Percentiles rank a stretch among this genome's conserved stretches.
Evolutionary conservation across 139 green algal genomes (phyloP).

Genomic region (Limnomonas spitsbergensis): DNA sequence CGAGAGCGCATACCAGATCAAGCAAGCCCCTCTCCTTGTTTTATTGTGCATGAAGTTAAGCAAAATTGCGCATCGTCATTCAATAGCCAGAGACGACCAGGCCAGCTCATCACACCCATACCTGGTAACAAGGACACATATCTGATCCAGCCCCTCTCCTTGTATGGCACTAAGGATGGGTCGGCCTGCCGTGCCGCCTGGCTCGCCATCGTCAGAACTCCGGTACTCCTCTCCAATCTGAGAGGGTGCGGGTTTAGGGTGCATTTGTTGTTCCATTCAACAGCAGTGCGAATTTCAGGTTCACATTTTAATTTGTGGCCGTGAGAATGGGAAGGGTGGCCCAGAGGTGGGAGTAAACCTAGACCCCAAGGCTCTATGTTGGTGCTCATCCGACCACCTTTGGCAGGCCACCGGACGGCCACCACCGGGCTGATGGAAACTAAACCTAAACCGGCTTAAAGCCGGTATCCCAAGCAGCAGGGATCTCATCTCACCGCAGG

Average conservation of each 20-base stretch:
- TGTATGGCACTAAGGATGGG: constrained; percentile 84
- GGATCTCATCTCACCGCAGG: no score
- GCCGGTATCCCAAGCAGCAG: no score
- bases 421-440: no score
- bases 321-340: no score
- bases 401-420: no score
- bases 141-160: constrained; percentile 60
- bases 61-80: background rate
- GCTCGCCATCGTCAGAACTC: constrained; percentile 84
- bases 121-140: constrained; percentile 71
- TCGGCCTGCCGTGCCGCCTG: constrained; percentile 71
- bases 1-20: background rate
- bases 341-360: no score
- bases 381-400: no score
- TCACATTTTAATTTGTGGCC: no score
- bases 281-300: no score
- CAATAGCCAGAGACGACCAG: no score
- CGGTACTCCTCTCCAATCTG: constrained; percentile 35
- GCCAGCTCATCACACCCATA: no score
- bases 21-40: background rate
- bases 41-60: background rate
- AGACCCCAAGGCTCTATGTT: background rate
- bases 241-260: background rate
- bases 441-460: no score
- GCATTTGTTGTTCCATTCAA: background rate